Percentiles rank a stretch among this genome's conserved stretches.
Conservation (phyloP, 1,139 yeast species). For the Scheffersomyces parashehatae region DNA sequence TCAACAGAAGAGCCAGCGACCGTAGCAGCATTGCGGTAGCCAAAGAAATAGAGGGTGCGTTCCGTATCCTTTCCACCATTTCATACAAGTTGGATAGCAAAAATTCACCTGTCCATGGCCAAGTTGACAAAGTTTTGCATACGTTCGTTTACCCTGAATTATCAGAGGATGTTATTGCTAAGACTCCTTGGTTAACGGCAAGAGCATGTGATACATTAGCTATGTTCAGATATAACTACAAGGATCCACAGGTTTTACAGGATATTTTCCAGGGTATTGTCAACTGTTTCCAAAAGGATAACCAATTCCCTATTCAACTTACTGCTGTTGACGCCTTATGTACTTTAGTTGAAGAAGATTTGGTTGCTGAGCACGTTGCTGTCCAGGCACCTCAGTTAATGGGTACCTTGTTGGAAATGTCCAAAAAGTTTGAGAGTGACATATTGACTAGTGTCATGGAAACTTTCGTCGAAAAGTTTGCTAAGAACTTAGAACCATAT, state of each 20-base stretch:
- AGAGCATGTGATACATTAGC: constrained; percentile 59
- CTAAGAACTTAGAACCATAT: constrained; percentile 56
- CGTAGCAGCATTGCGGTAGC: constrained; percentile 32
- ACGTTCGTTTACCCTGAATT: constrained; percentile 51
- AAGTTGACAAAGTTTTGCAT: constrained; percentile 45
- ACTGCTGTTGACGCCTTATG: constrained; percentile 58
- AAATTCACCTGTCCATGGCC: constrained; percentile 45
- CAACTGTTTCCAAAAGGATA: constrained; percentile 41
- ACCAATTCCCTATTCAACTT: constrained; percentile 50
- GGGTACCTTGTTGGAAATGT: constrained; percentile 52
- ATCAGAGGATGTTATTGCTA: constrained; percentile 27
- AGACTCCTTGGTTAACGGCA: constrained; percentile 52
- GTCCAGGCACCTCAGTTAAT: constrained; percentile 54
- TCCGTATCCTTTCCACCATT: constrained; percentile 48
- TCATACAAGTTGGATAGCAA: constrained; percentile 43
- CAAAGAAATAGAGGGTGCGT: constrained; percentile 51
- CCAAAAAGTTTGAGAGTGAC: constrained; percentile 53
- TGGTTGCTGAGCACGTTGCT: constrained; percentile 47
- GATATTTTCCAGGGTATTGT: constrained; percentile 48
- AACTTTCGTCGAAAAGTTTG: constrained; percentile 53
- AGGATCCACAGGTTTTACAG: constrained; percentile 42
- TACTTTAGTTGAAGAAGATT: constrained; percentile 48
- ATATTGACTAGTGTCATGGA: constrained; percentile 58
- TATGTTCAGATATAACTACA: constrained; percentile 41
- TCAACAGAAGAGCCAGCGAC: constrained; percentile 41